Evolutionary conservation across 495 filamentous ascomycete genomes (phyloP).

Genomic region (Pseudotulostoma volvatum): DNA sequence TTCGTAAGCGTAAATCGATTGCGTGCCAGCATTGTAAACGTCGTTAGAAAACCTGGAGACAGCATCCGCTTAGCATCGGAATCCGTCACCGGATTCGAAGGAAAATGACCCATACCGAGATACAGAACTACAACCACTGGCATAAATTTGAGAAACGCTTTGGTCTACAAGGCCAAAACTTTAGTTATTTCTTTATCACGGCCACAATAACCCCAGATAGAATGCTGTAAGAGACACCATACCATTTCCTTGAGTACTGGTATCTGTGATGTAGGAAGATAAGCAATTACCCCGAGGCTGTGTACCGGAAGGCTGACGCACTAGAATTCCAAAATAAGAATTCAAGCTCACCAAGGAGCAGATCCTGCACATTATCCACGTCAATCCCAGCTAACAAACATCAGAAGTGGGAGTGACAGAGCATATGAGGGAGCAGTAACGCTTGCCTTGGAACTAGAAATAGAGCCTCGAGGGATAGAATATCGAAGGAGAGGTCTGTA

Average conservation of each 20-base stretch:
- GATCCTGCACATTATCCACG: conserved; percentile 31
- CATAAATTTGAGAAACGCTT: conserved; percentile 82
- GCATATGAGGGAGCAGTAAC: neutral
- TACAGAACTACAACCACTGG: conserved; percentile 76
- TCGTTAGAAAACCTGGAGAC: conserved; percentile 72
- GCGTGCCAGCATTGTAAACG: conserved; percentile 75
- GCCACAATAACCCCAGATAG: neutral
- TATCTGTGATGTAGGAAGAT: too few species aligned
- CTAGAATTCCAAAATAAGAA: conserved; percentile 74
- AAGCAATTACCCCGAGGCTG: conserved; percentile 2
- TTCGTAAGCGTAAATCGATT: conserved; percentile 53
- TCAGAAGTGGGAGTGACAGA: neutral
- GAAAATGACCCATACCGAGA: conserved; percentile 29
- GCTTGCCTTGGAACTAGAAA: conserved; percentile 66
- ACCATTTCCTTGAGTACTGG: conserved; percentile 86
- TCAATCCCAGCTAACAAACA: conserved; percentile 2
- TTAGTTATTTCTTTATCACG: conserved; percentile 16
- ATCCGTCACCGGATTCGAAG: conserved; percentile 1
- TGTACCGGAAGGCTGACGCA: conserved; percentile 24
- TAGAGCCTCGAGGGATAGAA: conserved; percentile 74
- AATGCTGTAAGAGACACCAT: conserved; percentile 26
- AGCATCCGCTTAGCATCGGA: too few species aligned
- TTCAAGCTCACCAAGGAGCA: conserved; percentile 80
- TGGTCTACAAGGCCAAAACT: conserved; percentile 38
- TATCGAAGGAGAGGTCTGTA: conserved; percentile 69